phyloP scores from a whole-genome alignment of 345 rosid genomes.

The Geranium brycei region DNA sequence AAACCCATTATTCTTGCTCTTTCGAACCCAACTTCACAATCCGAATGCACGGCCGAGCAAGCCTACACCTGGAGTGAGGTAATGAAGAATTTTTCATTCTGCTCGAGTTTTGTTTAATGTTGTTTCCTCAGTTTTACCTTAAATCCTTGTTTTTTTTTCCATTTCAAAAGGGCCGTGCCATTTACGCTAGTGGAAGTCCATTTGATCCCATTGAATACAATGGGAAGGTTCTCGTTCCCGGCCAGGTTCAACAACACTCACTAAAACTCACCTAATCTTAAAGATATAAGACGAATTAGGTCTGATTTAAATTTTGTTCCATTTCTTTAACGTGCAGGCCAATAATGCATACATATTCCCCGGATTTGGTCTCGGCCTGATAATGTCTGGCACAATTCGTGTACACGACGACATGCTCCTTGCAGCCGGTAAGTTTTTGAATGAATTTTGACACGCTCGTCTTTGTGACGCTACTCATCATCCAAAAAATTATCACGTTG shows the following conservation, averaged over 20 bases:
- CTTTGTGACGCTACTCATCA: not conserved
- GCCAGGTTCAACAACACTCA: constrained; percentile 44
- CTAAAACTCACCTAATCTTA: not conserved
- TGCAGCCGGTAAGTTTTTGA: constrained; percentile 51
- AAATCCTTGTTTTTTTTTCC: not conserved
- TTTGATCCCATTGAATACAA: constrained; percentile 60
- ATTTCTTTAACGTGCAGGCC: constrained; percentile 32
- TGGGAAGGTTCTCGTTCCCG: constrained; percentile 54
- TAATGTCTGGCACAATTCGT: constrained; percentile 91
- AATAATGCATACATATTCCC: constrained; percentile 96
- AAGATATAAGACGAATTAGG: not conserved
- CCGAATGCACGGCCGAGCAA: constrained; percentile 96
- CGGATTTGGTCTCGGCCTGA: constrained; percentile 81
- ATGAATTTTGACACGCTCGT: no score
- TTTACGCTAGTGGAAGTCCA: constrained; percentile 95
- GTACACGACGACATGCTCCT: constrained; percentile 92
- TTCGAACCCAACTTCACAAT: constrained; percentile 91
- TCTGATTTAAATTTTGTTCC: not conserved
- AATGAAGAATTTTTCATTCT: not conserved
- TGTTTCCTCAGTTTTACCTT: not conserved
- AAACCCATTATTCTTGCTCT: constrained; percentile 84
- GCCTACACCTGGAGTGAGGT: constrained; percentile 92
- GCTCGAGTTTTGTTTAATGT: not conserved
- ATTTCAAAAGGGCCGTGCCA: constrained; percentile 57
- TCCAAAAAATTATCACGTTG: not conserved